Evolutionary conservation across 805 yeast genomes (phyloP).

Genomic region (Cyberlindnera maclurae): DNA sequence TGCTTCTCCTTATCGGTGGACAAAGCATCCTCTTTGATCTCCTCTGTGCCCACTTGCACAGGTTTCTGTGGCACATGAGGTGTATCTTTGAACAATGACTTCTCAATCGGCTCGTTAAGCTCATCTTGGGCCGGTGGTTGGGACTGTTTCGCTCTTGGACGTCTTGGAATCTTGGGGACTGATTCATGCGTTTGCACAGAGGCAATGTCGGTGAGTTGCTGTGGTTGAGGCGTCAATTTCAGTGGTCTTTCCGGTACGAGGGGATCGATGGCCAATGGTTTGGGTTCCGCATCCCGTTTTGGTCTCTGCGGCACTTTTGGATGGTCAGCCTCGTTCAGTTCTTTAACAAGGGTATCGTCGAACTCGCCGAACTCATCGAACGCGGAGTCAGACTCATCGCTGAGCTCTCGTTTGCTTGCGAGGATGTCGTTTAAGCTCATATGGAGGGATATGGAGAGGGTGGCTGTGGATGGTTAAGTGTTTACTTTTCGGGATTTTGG

Average conservation of each 20-base stretch:
- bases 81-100: background rate
- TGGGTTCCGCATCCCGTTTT: background rate
- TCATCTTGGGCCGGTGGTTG: slow-evolving; percentile 3
- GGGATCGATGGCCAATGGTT: background rate
- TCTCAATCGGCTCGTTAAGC: slow-evolving; percentile 1
- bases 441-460: background rate
- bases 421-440: slow-evolving; percentile 4
- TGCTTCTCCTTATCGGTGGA: too few relatives aligned
- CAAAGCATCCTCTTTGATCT: too few relatives aligned
- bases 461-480: background rate
- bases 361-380: slow-evolving; percentile 3
- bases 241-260: slow-evolving; percentile 9
- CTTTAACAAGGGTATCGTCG: background rate
- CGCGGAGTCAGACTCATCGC: background rate
- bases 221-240: background rate
- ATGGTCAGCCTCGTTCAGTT: background rate
- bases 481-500: slow-evolving; percentile 1
- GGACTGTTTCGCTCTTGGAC: slow-evolving; percentile 7
- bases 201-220: background rate
- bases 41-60: too few relatives aligned
- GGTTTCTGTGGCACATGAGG: too few relatives aligned
- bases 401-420: slow-evolving; percentile 2
- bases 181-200: background rate
- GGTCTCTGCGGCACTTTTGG: slow-evolving; percentile 13
- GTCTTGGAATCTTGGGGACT: slow-evolving; percentile 2